Conservation (phyloP, 192 early-diverging fungal genomes). For the Geosiphon pyriformis region DNA sequence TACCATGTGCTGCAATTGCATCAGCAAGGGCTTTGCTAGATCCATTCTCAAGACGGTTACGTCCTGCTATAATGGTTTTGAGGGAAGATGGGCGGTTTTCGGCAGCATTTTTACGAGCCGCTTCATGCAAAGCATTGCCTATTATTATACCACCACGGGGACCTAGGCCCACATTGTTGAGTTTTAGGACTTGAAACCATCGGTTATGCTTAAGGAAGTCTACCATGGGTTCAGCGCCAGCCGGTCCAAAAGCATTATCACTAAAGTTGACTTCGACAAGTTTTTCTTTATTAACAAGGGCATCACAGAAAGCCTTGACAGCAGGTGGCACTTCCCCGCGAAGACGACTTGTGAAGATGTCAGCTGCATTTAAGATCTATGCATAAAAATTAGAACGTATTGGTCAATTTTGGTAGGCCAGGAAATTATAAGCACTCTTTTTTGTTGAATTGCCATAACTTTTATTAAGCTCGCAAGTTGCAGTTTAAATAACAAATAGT, state of each 20-base stretch:
- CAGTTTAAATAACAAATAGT: too few species aligned
- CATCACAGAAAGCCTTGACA: slow-evolving; percentile 76
- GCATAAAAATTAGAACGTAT: too few species aligned
- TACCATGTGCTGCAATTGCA: slow-evolving; percentile 75
- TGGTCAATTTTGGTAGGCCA: too few species aligned
- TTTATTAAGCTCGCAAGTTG: too few species aligned
- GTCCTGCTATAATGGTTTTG: slow-evolving; percentile 79
- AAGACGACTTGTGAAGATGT: slow-evolving; percentile 93
- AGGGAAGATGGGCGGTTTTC: slow-evolving; percentile 63
- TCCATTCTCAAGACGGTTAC: slow-evolving; percentile 90
- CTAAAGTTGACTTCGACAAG: slow-evolving; percentile 80
- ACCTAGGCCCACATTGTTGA: slow-evolving; percentile 98
- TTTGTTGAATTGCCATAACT: too few species aligned
- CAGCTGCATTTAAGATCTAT: slow-evolving; percentile 78
- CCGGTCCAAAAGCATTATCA: slow-evolving; percentile 98
- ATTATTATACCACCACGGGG: slow-evolving; percentile 84
- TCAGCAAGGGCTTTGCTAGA: slow-evolving; percentile 70
- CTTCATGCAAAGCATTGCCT: slow-evolving; percentile 73
- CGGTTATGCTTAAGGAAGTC: slow-evolving; percentile 79
- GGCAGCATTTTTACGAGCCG: slow-evolving; percentile 62
- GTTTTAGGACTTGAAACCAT: slow-evolving; percentile 73
- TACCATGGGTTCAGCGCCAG: slow-evolving; percentile 83
- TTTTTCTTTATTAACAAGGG: slow-evolving; percentile 71
- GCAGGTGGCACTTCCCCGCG: slow-evolving; percentile 83
- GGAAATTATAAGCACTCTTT: too few species aligned